Base-by-base conservation (phyloP, 495 filamentous ascomycete genomes). In the Annulohypoxylon bovei region DNA sequence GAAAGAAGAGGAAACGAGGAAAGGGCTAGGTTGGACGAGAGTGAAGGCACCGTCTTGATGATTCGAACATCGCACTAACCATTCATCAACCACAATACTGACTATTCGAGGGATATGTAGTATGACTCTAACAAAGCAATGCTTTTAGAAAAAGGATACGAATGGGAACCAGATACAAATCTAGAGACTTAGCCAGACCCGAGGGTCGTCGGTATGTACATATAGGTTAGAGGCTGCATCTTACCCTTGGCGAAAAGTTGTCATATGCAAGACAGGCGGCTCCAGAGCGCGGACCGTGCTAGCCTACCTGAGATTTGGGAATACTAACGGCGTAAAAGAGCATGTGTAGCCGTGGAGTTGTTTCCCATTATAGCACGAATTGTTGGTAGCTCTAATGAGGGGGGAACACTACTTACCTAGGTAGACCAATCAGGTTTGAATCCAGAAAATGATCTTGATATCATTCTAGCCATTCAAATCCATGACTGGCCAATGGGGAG, bases 41-140 rank as follows among this genome's bases (percentile, higher is more conserved):
- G 46, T 28, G 40, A 22, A 33, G 49, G 49, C 60, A 20, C 59
- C 46, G 58, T 58, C 59, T 58, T 35, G 40, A 54, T 64, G 30
- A 23, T 40, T 69, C 58, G 52, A 62, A 52, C 66, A 69, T 69
- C 59, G 66, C 66, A 69, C 39, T 23, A 50, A 30, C 7, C 46
- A 62, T 59, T 59, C 33, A 67, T 47, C 11, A 46, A 53, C 49
- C 23, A 52, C n/a, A 25, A 44, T 61, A 53, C 28, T 12, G 28
- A 54, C 39, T 53, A 42, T 67, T 46, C 8, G 47, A 46, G 16
- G n/a, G n/a, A 22, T 47, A 11, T 6, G 33, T 46, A 22, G 7
- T 47, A 28, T 39, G 30, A 14, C 39, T 59, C 46, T 54, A 49
- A 28, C 20, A 33, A 44, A 12, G 35, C 47, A 47, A 44, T 55